A percentile compares a stretch with the other conserved stretches of the same genome.
Evolutionary conservation across 495 filamentous ascomycete species (phyloP).

Genomic region (Penicillium lagena): DNA sequence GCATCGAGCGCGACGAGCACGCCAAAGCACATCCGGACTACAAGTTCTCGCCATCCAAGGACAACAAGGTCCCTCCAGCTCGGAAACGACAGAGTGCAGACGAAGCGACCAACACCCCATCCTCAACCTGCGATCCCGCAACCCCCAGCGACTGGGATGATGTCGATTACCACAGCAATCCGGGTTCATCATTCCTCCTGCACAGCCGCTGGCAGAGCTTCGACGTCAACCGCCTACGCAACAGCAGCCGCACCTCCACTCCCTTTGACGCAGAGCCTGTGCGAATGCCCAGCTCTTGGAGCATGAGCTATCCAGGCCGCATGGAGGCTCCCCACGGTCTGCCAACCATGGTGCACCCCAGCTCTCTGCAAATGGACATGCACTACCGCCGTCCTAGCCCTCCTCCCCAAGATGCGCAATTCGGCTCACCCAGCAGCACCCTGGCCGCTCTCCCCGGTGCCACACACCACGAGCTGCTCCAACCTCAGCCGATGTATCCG

Average conservation of each 20-base stretch:
- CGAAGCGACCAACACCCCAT: too few species aligned
- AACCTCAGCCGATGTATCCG: constrained; percentile 21
- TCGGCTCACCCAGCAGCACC: constrained; percentile 19
- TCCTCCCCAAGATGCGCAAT: constrained; percentile 25
- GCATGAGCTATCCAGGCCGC: not conserved
- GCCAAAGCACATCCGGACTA: constrained; percentile 82
- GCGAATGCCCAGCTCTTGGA: constrained; percentile 21
- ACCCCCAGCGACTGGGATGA: constrained; percentile 29
- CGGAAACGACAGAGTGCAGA: constrained; percentile 23
- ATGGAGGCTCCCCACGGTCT: constrained; percentile 51
- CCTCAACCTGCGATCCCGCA: constrained; percentile 1
- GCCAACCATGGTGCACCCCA: constrained; percentile 40
- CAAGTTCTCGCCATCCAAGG: constrained; percentile 88
- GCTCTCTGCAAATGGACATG: constrained; percentile 22
- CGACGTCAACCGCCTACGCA: constrained; percentile 17
- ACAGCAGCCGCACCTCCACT: constrained; percentile 26
- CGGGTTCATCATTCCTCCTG: constrained; percentile 7
- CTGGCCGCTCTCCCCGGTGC: constrained; percentile 49
- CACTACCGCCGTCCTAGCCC: constrained; percentile 17
- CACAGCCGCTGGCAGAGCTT: constrained; percentile 19
- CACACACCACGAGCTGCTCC: constrained; percentile 47
- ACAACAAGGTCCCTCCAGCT: constrained; percentile 28
- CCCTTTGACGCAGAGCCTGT: constrained; percentile 27
- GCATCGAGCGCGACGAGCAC: constrained; percentile 80
- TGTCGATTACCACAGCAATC: constrained; percentile 10